Conservation (phyloP, 2,329 filamentous ascomycete species). For the Didymella arachidicola region DNA sequence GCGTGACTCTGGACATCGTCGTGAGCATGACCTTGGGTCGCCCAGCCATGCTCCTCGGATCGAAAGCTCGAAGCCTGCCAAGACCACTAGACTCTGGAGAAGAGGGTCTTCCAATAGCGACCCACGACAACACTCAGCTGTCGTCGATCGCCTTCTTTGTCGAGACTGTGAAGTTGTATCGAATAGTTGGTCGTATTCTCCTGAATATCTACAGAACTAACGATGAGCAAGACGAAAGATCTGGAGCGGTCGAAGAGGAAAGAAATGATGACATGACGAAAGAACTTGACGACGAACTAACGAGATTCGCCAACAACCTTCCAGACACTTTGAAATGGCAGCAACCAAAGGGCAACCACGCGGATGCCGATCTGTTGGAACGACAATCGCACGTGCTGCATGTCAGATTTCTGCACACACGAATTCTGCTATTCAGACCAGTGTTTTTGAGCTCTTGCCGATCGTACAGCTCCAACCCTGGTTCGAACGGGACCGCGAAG, state of each 20-base stretch:
- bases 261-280: background rate
- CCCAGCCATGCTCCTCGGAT: slow-evolving; percentile 20
- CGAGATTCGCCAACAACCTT: background rate
- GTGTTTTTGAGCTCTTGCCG: slow-evolving; percentile 7
- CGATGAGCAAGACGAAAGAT: slow-evolving; percentile 2
- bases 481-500: background rate
- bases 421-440: slow-evolving; percentile 8
- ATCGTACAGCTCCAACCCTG: background rate
- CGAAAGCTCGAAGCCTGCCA: slow-evolving; percentile 7
- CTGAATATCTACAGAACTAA: slow-evolving; percentile 15
- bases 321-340: slow-evolving; percentile 3
- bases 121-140: background rate
- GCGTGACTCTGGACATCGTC: slow-evolving; percentile 16
- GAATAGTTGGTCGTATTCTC: slow-evolving; percentile 16
- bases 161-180: slow-evolving; percentile 15
- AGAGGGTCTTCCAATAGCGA: background rate
- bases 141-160: slow-evolving; percentile 18
- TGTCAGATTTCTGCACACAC: slow-evolving; percentile 15
- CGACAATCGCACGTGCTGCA: slow-evolving; percentile 21
- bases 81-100: slow-evolving; percentile 1
- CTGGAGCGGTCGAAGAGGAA: background rate
- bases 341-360: background rate
- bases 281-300: slow-evolving; percentile 8
- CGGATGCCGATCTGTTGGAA: background rate
- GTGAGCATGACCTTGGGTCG: slow-evolving; percentile 24